phyloP scores from a whole-genome alignment of 176 grass and related monocot species.

The Poa pratensis region DNA sequence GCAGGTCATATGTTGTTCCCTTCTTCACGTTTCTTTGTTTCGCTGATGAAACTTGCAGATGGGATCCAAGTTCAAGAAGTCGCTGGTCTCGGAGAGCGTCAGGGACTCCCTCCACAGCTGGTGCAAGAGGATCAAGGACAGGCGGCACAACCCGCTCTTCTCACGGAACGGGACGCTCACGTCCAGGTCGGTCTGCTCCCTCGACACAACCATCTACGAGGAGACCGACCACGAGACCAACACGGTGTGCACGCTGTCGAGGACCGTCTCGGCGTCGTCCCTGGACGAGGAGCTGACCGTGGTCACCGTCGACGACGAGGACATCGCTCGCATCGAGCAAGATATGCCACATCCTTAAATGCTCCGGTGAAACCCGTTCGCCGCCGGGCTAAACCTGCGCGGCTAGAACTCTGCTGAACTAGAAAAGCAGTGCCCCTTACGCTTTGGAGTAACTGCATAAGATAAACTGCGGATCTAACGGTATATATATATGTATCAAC shows the following conservation, averaged over 20 bases:
- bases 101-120: slow-evolving; percentile 91
- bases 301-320: slow-evolving; percentile 41
- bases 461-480: not conserved
- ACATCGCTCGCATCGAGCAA: slow-evolving; percentile 27
- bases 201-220: slow-evolving; percentile 81
- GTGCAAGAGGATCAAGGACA: slow-evolving; percentile 81
- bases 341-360: slow-evolving; percentile 28
- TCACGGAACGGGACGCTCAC: slow-evolving; percentile 41
- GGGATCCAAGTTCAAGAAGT: slow-evolving; percentile 95
- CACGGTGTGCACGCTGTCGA: slow-evolving; percentile 77
- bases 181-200: slow-evolving; percentile 66
- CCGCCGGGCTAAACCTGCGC: not conserved
- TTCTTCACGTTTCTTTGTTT: slow-evolving; percentile 15
- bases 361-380: not conserved
- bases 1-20: not conserved
- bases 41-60: slow-evolving; percentile 55
- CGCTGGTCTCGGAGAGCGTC: slow-evolving; percentile 73
- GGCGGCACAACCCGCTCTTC: slow-evolving; percentile 57
- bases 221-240: slow-evolving; percentile 76
- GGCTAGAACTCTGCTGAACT: not conserved
- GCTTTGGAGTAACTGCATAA: not conserved
- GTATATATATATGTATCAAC: not conserved
- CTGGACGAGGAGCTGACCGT: slow-evolving; percentile 63
- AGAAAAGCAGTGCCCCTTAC: not conserved
- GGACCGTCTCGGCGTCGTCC: slow-evolving; percentile 64